Evolutionary conservation across 2,329 filamentous ascomycete genomes (phyloP).

Genomic region (Monosporascus sp.): DNA sequence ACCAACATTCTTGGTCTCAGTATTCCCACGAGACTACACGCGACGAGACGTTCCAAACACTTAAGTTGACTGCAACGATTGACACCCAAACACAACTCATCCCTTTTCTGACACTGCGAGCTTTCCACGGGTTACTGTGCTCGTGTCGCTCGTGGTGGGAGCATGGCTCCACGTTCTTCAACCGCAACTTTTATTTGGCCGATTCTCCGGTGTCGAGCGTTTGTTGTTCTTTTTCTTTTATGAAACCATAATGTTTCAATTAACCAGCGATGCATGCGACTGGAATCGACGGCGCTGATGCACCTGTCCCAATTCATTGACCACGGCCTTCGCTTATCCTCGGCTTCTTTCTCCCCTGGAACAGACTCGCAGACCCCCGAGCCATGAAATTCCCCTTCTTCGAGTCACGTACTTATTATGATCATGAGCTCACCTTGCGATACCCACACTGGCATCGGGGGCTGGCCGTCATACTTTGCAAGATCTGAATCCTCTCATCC

Average conservation of each 20-base stretch:
- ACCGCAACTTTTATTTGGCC: slow-evolving; percentile 15
- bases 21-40: slow-evolving; percentile 22
- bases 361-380: slow-evolving; percentile 10
- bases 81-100: slow-evolving; percentile 8
- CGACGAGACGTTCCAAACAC: slow-evolving; percentile 22
- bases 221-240: slow-evolving; percentile 21
- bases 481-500: slow-evolving; percentile 7
- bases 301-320: slow-evolving; percentile 3
- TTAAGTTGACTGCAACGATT: slow-evolving; percentile 17
- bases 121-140: slow-evolving; percentile 10
- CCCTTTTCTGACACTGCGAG: slow-evolving; percentile 13
- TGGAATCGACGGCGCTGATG: slow-evolving; percentile 1
- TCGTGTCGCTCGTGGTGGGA: not conserved
- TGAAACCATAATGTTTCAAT: slow-evolving; percentile 27
- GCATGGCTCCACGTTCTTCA: slow-evolving; percentile 9
- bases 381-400: slow-evolving; percentile 11
- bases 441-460: slow-evolving; percentile 10
- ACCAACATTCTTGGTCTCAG: slow-evolving; percentile 21
- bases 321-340: not conserved
- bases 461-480: slow-evolving; percentile 12
- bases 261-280: slow-evolving; percentile 17
- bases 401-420: slow-evolving; percentile 7
- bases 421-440: slow-evolving; percentile 10
- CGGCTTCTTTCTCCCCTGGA: slow-evolving; percentile 2
- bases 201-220: slow-evolving; percentile 23